Conservation (phyloP, 2,329 filamentous ascomycete genomes). For the Sporothrix globosa region DNA sequence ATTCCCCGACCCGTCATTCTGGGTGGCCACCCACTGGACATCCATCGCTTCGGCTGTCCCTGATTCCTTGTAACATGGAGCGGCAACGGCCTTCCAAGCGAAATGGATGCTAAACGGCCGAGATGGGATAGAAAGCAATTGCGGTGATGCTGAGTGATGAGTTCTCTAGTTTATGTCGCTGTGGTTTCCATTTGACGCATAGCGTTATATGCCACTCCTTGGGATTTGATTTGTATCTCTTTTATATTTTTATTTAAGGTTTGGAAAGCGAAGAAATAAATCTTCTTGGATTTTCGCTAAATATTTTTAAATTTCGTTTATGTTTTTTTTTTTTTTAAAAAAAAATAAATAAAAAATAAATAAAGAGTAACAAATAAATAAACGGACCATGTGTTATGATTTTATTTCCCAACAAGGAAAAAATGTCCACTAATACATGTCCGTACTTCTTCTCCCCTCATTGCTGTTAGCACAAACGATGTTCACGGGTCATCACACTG, state of each 20-base stretch:
- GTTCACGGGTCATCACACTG: too few relatives aligned
- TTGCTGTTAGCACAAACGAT: too few relatives aligned
- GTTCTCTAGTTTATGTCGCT: too few relatives aligned
- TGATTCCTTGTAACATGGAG: not conserved
- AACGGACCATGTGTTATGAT: too few relatives aligned
- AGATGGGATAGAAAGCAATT: not conserved
- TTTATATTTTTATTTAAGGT: not conserved
- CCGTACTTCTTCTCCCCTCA: too few relatives aligned
- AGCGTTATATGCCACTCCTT: too few relatives aligned
- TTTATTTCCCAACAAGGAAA: too few relatives aligned
- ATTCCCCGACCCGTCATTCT: constrained; percentile 32
- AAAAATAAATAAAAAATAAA: not conserved
- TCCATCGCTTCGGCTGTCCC: not conserved
- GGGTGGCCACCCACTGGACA: constrained; percentile 17
- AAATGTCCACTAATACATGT: too few relatives aligned
- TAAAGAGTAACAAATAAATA: not conserved
- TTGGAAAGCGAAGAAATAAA: too few relatives aligned
- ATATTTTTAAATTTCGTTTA: not conserved
- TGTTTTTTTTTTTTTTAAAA: not conserved
- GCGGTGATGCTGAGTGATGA: too few relatives aligned
- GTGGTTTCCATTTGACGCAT: too few relatives aligned
- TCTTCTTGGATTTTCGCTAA: not conserved
- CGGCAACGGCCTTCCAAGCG: not conserved
- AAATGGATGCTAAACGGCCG: not conserved
- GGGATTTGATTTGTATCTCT: not conserved